Conservation (phyloP, 176 grass and related monocot genomes). For the Avena insularis region DNA sequence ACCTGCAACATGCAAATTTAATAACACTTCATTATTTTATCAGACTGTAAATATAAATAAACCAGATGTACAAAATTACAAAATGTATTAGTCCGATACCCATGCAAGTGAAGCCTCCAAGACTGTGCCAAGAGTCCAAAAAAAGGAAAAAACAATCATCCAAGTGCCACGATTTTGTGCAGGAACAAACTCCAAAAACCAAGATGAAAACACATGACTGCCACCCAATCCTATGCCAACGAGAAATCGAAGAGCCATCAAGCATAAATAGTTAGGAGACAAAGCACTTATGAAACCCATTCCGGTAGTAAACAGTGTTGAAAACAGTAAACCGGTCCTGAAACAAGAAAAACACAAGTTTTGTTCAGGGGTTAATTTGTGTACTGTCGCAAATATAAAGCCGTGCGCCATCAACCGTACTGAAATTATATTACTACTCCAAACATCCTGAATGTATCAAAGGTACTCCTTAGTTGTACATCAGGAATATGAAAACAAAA, state of each 20-base stretch:
- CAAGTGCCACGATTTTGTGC: constrained; percentile 69
- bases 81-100: constrained; percentile 41
- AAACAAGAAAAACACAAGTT: constrained; percentile 43
- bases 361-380: constrained; percentile 30
- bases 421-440: neutral
- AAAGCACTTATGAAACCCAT: constrained; percentile 71
- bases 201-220: constrained; percentile 62
- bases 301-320: constrained; percentile 61
- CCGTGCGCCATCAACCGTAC: neutral
- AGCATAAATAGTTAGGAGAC: constrained; percentile 68
- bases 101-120: constrained; percentile 81
- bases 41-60: constrained; percentile 8
- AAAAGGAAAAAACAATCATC: constrained; percentile 62
- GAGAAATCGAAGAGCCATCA: constrained; percentile 64
- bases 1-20: constrained; percentile 43
- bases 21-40: neutral
- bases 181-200: constrained; percentile 85
- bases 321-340: constrained; percentile 75
- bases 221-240: constrained; percentile 75
- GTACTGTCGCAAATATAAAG: neutral
- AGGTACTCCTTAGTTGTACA: neutral
- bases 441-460: neutral
- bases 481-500: constrained; percentile 16
- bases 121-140: constrained; percentile 71
- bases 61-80: neutral